Evolutionary conservation across 129 eudicot species (phyloP).

Genomic region (Rutidosis leptorrhynchoides): DNA sequence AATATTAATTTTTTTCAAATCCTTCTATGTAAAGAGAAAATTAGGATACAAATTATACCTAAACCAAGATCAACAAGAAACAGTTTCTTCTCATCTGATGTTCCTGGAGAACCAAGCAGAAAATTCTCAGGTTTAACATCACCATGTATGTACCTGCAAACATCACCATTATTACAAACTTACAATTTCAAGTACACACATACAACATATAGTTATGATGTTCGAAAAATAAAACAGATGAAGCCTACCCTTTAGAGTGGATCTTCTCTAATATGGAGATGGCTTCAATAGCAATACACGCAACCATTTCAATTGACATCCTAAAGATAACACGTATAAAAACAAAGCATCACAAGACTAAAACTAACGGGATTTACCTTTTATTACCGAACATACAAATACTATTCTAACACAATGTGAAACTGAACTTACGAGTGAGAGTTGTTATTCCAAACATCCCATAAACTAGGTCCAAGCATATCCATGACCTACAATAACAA

Average conservation of each 20-base stretch:
- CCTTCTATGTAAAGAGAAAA: background rate
- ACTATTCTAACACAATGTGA: too few species aligned
- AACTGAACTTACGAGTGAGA: slow-evolving; percentile 46
- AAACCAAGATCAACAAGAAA: slow-evolving; percentile 92
- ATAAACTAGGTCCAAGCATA: slow-evolving; percentile 89
- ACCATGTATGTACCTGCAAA: slow-evolving; percentile 81
- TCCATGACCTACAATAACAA: slow-evolving; percentile 69
- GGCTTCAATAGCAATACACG: slow-evolving; percentile 89
- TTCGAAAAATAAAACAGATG: background rate
- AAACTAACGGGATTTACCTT: background rate
- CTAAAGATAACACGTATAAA: slow-evolving; percentile 34
- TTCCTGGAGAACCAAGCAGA: slow-evolving; percentile 87
- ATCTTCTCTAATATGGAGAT: slow-evolving; percentile 85
- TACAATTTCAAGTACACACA: background rate
- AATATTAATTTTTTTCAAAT: background rate
- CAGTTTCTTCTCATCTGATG: slow-evolving; percentile 70
- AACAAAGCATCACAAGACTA: background rate
- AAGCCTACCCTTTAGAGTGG: slow-evolving; percentile 77
- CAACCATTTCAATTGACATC: slow-evolving; percentile 95
- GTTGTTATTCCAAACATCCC: slow-evolving; percentile 87
- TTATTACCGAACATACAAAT: slow-evolving; percentile 1
- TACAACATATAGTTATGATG: background rate
- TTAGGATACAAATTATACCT: slow-evolving; percentile 50
- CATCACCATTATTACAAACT: background rate
- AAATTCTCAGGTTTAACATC: slow-evolving; percentile 94